phyloP scores from a whole-genome alignment of 345 rosid genomes.

The Streptanthus diversifolius region DNA sequence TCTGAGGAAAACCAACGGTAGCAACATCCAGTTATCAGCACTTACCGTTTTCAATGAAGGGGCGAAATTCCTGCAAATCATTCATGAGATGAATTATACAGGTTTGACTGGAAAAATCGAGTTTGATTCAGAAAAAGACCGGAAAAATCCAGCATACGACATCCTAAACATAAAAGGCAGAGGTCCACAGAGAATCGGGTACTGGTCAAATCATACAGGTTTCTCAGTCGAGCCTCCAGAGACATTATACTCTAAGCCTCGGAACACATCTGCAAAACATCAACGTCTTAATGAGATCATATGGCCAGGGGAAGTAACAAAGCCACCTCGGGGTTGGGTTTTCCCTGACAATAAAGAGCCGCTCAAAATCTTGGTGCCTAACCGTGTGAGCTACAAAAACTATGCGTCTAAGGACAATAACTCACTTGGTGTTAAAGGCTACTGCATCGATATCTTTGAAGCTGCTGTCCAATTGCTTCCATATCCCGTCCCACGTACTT shows the following conservation, averaged over 20 bases:
- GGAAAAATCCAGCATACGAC: conserved; percentile 67
- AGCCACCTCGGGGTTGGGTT: conserved; percentile 79
- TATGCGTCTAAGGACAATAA: conserved; percentile 51
- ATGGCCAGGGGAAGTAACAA: conserved; percentile 80
- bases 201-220: conserved; percentile 79
- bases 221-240: conserved; percentile 67
- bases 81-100: conserved; percentile 59
- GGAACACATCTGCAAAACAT: conserved; percentile 43
- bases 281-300: conserved; percentile 56
- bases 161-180: conserved; percentile 68
- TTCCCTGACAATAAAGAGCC: conserved; percentile 84
- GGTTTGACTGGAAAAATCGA: conserved; percentile 65
- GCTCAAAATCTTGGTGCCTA: conserved; percentile 69
- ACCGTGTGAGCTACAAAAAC: conserved; percentile 61
- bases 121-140: conserved; percentile 55
- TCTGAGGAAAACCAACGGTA: conserved; percentile 43
- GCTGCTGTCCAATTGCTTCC: conserved; percentile 79
- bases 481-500: conserved; percentile 72
- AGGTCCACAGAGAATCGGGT: conserved; percentile 67
- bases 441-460: conserved; percentile 87
- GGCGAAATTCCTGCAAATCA: conserved; percentile 51
- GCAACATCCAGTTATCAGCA: conserved; percentile 49
- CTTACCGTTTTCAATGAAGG: conserved; percentile 74
- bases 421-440: conserved; percentile 79
- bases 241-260: conserved; percentile 49